Base-by-base conservation (phyloP, 2,329 filamentous ascomycete genomes). In the Nemania sp. region DNA sequence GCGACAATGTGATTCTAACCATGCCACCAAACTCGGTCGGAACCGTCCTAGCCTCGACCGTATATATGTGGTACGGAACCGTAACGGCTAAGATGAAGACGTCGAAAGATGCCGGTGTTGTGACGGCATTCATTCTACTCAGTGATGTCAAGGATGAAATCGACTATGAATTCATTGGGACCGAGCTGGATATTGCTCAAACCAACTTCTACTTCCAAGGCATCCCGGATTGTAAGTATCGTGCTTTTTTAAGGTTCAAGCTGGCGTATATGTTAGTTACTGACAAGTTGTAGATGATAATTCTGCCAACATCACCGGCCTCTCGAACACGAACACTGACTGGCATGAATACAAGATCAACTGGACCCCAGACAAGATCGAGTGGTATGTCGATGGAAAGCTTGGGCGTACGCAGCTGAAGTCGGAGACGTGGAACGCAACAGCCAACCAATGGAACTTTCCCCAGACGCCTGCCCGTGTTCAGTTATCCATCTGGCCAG, bases 151-250 rank as follows among this genome's bases (percentile, higher is more conserved):
- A 98, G 86, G 96, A 99, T 77, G 96, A 99, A 82, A 97, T 99
- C 76, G 96, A 99, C 83, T 98, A 93, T 79, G 96, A 99, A 80
- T 98, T 92, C 79, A 88, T 99, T 62, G 96, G 96, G 72, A 87
- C 87, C 52, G 93, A 98, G 77, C 84, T 97, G 70, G 77, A 84
- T 54, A 88, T 86, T 70, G 93, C 92, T 20, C 94, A 99, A 84
- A 96, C 94, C 78, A 99, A 99, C 84, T 99, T 90, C 85, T 99
- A 98, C 83, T 98, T 92, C 83, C 94, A 98, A 83, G 96, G 96
- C 77, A 91, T 98, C 71, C 91, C 93, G 45, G 87, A 95, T 80
- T 98, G 93, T 97, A 85, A 85, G 93, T 52, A n/a, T 24, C 24
- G 5, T 35, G 13, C 49, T 13, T 35, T 5, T 24, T 32, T 2